Evolutionary conservation across 139 green algal species (phyloP), one percentile per base, ranked within the genome.

Genomic region (Coelastrella sp.): DNA sequence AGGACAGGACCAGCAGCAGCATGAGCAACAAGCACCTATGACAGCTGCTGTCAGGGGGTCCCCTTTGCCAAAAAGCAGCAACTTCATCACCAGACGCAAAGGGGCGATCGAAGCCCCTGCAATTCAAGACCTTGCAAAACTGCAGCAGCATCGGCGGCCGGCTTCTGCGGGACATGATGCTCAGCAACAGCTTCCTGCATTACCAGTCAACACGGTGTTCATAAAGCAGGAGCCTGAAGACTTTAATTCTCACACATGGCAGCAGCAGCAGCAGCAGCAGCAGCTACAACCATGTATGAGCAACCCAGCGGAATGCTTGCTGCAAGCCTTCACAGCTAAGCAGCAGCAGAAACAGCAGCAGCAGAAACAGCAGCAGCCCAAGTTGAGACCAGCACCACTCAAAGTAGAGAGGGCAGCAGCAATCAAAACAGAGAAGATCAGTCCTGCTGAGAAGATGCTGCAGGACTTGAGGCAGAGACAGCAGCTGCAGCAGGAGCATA

Each of bases 401-500:
- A 68, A 81, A 45, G n/a, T 60, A 38, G 48, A 68, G 25, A 30
- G 34, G 73, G 38, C 38, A 40, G 76, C 45, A 15, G 32, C 45
- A 13, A 17, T 81, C 25, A 68, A 81, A 45, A 37, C 43, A 38
- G 48, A 68, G 25, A 30, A 19, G 73, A 37, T 57, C 25, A 32
- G 27, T 38, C 71, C 71, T 43, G 71, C 71, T 25, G 71, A 79
- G 11, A 7, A 62, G 25, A n/a, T 79, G 30, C 30, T 80, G 72
- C 45, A 30, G 30, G 50, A 68, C 19, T 19, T 67, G 73, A 48
- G 30, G 32, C 73, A 68, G 50, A 32, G 27, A 17, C 73, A 64
- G 50, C 50, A 69, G 51, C 30, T 51, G 74, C 51, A 69, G 51
- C 74, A 75, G 77, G 37, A 84, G 62, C 21, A 7, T 30, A 60